Base-by-base conservation (phyloP, 2,329 filamentous ascomycete genomes). In the Raffaelea arxii region DNA sequence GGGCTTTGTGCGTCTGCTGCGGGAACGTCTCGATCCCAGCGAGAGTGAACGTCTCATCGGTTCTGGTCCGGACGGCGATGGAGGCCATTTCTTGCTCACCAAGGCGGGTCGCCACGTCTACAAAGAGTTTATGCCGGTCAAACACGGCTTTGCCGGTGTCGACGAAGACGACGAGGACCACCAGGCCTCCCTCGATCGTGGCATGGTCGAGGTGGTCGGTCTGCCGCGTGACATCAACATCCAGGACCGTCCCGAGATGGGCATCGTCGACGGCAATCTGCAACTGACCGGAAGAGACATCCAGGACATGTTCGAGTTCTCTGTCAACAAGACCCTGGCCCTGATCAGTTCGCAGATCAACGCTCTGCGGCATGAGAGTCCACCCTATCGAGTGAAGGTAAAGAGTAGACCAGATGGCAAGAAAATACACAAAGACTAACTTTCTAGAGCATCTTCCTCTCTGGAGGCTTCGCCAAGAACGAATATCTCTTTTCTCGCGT, bases 41-140 rank as follows among this genome's bases (percentile, higher is more conserved):
- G 53, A 55, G 32, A 54, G 54, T 41, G 38, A 50, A 19, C 55
- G 54, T 44, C 51, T 57, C 16, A 48, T 54, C 5, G 52, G 50
- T 3, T n/a, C 42, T 4, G 47, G 51, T 14, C 47, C 51, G 21
- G 43, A 41, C 30, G 51, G 50, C 21, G 51, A 52, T 12, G 54
- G 54, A 14, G 55, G 55, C 6, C 57, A 58, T 38, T 57, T 53
- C 35, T 51, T 58, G 23, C 48, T 58, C 25, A 56, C 53, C 27
- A 49, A 55, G 25, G 53, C 51, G 19, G 49, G 56, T 18, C 52
- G 55, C 40, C 44, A 50, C 5, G 43, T 61, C 3, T 55, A 54
- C 27, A 46, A 54, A n/a, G 49, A 51, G 4, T 58, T 58, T 24
- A 27, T 56, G 19, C 50, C 50, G 4, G 50, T 61, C 42, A 58